Base-by-base conservation (phyloP, 176 grass and related monocot genomes). In the Carex myosuroides region DNA sequence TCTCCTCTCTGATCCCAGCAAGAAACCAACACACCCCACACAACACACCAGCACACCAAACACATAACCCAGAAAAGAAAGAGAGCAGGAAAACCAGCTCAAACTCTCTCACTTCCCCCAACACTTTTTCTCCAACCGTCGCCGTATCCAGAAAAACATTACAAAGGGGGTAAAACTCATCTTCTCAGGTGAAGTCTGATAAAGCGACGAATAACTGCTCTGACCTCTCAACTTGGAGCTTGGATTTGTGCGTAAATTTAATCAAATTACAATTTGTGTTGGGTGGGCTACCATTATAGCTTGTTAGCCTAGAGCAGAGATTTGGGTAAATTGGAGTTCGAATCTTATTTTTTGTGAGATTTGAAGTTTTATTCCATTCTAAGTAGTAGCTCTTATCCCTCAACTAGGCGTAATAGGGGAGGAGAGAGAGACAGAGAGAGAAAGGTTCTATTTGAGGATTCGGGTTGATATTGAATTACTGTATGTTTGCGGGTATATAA, bases 1-100 rank as follows among this genome's bases (percentile, higher is more conserved):
- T 83, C 80, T 69, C 20, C 60, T 52, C 80, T 83, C 62, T 32
- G 64, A 83, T 68, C 60, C 62, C 60, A 83, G 80, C 80, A 67
- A 83, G 80, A 50, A 66, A 52, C 80, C 60, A 66, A 83, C 61
- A 82, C 37, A 26, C 26, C 26, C 32, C 32, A 33, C 37, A 53
- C 80, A 64, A 24, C 80, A 64, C 60, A 82, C 79, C 24, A 24
- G 64, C 33, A 84, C 65, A 32, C 83, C 32, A 66, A 65, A 81
- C 11, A 46, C 14, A 81, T 12, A 58, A 60, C 62, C 61, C 2
- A 79, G 66, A 52, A 81, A 54, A 44, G 24, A 41, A 75, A 76
- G 79, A 59, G 24, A 76, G 64, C 39, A 13, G 67, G 14, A 83
- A 22, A 58, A 63, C 58, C 30, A 87, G 53, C 57, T n/a, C 79